Evolutionary conservation across 345 rosid genomes (phyloP), one percentile per base, ranked within the genome.

Genomic region (Camelina laxa): DNA sequence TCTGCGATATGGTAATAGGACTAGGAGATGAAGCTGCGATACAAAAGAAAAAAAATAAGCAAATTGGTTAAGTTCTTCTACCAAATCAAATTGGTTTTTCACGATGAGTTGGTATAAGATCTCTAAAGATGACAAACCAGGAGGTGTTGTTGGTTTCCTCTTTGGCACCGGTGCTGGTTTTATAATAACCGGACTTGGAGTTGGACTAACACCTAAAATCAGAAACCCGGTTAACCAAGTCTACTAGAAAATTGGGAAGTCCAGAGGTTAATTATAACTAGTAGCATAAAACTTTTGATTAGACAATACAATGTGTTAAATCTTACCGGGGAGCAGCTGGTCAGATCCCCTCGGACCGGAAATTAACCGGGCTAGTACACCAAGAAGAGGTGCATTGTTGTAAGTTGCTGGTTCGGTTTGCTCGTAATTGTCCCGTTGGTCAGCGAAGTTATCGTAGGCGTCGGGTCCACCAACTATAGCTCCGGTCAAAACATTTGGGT

Each of bases 401-500:
- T 95, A 95, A 58, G 97, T 91, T 4, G 99, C 93, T 12, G 99
- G 97, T 80, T 95, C 99, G 13, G 99, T 95, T 81, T 95, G 99
- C 78, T 95, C 89, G 57, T 92, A 95, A 47, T 92, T 95, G 59
- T 95, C 93, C 59, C 99, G 88, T 75, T 86, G 82, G 73, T 95
- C 97, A 5, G 93, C 97, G 47, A 92, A 95, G 78, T 92, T 85
- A 55, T 95, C 97, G 7, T 91, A 92, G 35, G 93, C 97, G 78
- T 92, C 97, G 19, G 97, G 99, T 1, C 97, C 97, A 38, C 99
- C 97, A 19, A 92, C 99, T 14, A 95, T n/a, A 39, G 99, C 99
- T 59, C 99, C 99, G 14, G 81, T 56, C 27, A 95, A 91, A 42
- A 92, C 82, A 78, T 95, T 95, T 10, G 97, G 99, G 66, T 95